Evolutionary conservation across 2,329 filamentous ascomycete genomes (phyloP).

Genomic region (Verticillium zaregamsianum): DNA sequence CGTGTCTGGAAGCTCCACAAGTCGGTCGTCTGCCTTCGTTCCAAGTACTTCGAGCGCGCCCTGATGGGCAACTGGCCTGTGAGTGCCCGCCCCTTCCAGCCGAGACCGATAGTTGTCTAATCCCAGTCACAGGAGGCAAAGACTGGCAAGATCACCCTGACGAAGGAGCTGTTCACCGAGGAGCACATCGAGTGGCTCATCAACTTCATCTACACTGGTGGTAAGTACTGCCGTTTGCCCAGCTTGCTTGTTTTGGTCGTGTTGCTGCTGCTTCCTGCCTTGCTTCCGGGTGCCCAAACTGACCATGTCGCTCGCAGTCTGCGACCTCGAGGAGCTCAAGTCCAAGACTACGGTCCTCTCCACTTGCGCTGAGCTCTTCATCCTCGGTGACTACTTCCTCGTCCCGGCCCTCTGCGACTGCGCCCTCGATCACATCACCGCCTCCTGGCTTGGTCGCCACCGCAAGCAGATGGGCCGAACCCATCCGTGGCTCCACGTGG

Average conservation of each 20-base stretch:
- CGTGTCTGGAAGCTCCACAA: not conserved
- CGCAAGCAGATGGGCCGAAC: not conserved
- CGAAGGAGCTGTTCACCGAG: not conserved
- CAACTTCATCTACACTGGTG: slow-evolving; percentile 2
- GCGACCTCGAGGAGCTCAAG: not conserved
- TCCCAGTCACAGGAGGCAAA: slow-evolving; percentile 1
- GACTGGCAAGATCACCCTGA: not conserved
- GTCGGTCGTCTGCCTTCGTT: not conserved
- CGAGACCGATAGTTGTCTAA: not conserved
- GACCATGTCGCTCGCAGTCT: not conserved
- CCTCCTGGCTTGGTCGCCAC: not conserved
- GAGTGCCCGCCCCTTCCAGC: not conserved
- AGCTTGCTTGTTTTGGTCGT: no score
- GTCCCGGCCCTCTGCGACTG: not conserved
- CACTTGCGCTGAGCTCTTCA: not conserved
- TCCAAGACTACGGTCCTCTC: not conserved
- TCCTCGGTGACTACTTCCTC: not conserved
- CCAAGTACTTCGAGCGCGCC: not conserved
- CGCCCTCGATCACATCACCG: not conserved
- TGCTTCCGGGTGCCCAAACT: not conserved
- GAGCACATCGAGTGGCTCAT: slow-evolving; percentile 2
- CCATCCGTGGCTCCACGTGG: not conserved
- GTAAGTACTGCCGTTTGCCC: not conserved
- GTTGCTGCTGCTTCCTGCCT: no score
- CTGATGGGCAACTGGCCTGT: not conserved